These are phyloP conservation scores for Leccinum sublutescens DNA, from an alignment of 768 basidiomycete genomes.

Conservation along the genomic window DNA sequence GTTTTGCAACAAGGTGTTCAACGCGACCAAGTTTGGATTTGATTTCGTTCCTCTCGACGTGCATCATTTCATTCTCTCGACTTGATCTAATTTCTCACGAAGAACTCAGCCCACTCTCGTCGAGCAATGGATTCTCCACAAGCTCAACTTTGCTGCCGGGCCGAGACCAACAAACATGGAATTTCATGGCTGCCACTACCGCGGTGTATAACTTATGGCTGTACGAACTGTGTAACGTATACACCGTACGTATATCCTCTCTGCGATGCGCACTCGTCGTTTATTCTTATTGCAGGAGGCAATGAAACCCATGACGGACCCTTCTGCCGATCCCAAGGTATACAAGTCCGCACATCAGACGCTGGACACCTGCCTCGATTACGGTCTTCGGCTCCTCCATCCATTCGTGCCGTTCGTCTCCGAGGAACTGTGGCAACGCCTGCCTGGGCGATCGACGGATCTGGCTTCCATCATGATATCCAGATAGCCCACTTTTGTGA, in stretches of 20 bases:
- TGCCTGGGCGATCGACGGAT: constrained; percentile 84
- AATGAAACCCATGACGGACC: constrained; percentile 96
- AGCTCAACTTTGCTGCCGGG: constrained; percentile 62
- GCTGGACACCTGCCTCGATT: constrained; percentile 89
- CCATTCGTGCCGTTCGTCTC: constrained; percentile 77
- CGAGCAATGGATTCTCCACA: constrained; percentile 90
- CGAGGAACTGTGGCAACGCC: constrained; percentile 78
- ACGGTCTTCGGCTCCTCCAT: constrained; percentile 85
- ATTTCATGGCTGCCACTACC: no score
- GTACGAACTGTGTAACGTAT: constrained; percentile 98
- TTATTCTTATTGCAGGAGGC: constrained; percentile 67
- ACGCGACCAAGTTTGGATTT: constrained; percentile 91
- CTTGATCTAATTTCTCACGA: constrained; percentile 6
- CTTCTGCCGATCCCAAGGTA: constrained; percentile 48
- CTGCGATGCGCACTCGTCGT: background rate
- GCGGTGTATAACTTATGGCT: constrained; percentile 93
- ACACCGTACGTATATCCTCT: constrained; percentile 66
- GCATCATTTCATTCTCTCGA: background rate
- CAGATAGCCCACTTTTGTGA: constrained; percentile 74
- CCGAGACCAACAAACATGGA: no score
- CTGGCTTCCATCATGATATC: constrained; percentile 86
- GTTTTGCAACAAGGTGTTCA: constrained; percentile 99
- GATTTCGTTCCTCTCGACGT: constrained; percentile 70
- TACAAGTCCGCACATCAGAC: constrained; percentile 86
- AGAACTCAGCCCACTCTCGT: constrained; percentile 73